phyloP scores from a whole-genome alignment of 805 yeast genomes.

The Candida oleophila region DNA sequence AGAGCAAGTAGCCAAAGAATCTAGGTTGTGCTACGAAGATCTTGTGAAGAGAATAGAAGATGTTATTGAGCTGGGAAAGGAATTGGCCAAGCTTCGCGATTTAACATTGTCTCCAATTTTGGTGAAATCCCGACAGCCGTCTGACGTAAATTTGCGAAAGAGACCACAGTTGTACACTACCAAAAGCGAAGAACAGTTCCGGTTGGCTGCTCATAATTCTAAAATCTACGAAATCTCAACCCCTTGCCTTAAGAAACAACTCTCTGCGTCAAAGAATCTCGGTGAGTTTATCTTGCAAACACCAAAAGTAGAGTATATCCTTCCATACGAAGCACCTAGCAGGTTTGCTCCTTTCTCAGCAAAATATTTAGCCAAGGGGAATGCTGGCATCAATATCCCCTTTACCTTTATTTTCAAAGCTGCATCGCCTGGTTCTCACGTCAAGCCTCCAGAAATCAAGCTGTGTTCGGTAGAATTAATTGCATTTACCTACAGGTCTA shows the following conservation, averaged over 20 bases:
- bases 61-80: constrained; percentile 15
- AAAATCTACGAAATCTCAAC: constrained; percentile 14
- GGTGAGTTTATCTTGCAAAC: constrained; percentile 20
- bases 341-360: constrained; percentile 8
- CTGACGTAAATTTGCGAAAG: constrained; percentile 12
- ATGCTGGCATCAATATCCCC: constrained; percentile 18
- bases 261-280: constrained; percentile 20
- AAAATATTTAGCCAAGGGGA: constrained; percentile 5
- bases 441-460: constrained; percentile 24
- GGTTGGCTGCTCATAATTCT: not conserved
- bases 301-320: constrained; percentile 11
- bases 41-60: constrained; percentile 15
- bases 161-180: constrained; percentile 14
- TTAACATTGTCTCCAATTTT: not conserved
- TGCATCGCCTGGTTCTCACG: constrained; percentile 6
- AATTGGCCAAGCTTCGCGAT: constrained; percentile 5
- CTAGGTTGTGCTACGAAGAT: constrained; percentile 15
- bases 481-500: constrained; percentile 30
- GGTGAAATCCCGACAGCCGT: not conserved
- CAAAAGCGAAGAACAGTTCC: not conserved
- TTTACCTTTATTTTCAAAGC: constrained; percentile 18
- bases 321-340: constrained; percentile 14
- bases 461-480: constrained; percentile 25
- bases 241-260: constrained; percentile 19
- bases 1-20: constrained; percentile 10